phyloP scores from a whole-genome alignment of 257 asterid species.

The Plantago elongata region DNA sequence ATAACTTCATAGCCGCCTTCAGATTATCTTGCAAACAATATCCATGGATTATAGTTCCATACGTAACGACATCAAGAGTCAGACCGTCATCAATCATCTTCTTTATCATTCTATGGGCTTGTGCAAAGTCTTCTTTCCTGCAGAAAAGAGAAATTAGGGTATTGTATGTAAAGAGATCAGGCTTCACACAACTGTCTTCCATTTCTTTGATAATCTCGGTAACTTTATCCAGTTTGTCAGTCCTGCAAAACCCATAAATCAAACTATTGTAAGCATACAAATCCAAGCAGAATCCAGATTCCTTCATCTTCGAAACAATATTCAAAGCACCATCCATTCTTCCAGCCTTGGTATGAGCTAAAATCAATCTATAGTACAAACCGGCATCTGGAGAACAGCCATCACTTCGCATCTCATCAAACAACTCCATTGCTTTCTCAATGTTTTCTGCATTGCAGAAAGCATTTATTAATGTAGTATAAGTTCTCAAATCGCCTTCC shows the following conservation, averaged over 20 bases:
- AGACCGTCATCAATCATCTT: conserved; percentile 53
- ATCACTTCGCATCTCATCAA: conserved; percentile 52
- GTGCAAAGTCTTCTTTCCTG: conserved; percentile 45
- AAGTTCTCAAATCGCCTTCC: conserved; percentile 48
- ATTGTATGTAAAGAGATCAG: conserved; percentile 72
- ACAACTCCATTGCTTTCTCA: conserved; percentile 60
- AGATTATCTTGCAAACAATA: conserved; percentile 47
- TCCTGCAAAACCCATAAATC: conserved; percentile 71
- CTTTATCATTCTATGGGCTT: conserved; percentile 42
- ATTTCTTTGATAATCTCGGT: conserved; percentile 52
- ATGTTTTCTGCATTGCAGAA: conserved; percentile 67
- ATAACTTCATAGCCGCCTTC: conserved; percentile 56
- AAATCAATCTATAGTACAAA: conserved; percentile 61
- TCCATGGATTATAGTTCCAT: conserved; percentile 66
- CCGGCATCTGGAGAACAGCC: conserved; percentile 64
- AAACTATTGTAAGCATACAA: conserved; percentile 53
- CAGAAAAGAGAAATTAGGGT: conserved; percentile 66
- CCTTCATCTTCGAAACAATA: conserved; percentile 46
- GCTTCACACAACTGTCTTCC: conserved; percentile 48
- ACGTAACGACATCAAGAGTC: conserved; percentile 64
- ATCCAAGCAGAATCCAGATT: conserved; percentile 67
- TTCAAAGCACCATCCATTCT: conserved; percentile 60
- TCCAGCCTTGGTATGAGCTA: conserved; percentile 64
- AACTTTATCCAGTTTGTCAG: conserved; percentile 53
- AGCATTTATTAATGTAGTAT: conserved; percentile 59